Evolutionary conservation across 2,329 filamentous ascomycete genomes (phyloP).

Genomic region (Aureobasidium namibiae): DNA sequence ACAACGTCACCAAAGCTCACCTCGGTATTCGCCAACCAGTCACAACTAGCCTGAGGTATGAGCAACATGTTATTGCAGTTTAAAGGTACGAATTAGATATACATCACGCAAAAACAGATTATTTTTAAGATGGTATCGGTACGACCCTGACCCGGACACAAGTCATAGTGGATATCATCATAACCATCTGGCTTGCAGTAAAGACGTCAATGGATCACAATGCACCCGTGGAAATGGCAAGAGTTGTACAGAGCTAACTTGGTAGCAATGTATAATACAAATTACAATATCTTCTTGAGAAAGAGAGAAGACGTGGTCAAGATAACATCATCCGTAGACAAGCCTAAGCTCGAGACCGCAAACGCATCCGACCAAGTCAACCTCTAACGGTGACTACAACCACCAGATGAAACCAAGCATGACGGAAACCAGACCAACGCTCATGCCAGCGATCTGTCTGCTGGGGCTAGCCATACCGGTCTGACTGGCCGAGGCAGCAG

Average conservation of each 20-base stretch:
- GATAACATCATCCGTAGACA: too few relatives aligned
- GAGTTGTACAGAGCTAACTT: background rate
- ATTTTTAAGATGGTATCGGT: background rate
- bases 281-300: background rate
- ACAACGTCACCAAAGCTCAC: too few relatives aligned
- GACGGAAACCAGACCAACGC: slow-evolving; percentile 41
- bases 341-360: background rate
- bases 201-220: background rate
- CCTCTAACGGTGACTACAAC: slow-evolving; percentile 33
- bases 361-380: background rate
- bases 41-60: background rate
- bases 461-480: slow-evolving; percentile 37
- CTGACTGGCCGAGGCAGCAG: slow-evolving; percentile 24
- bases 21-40: too few relatives aligned
- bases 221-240: too few relatives aligned
- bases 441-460: slow-evolving; percentile 44
- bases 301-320: background rate
- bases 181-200: background rate
- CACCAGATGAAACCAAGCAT: slow-evolving; percentile 47
- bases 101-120: too few relatives aligned
- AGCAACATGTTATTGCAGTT: background rate
- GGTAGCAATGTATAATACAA: background rate
- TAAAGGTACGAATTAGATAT: background rate
- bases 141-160: background rate
- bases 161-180: background rate